Base-by-base conservation (phyloP, 495 filamentous ascomycete genomes). In the Xylaria longipes region DNA sequence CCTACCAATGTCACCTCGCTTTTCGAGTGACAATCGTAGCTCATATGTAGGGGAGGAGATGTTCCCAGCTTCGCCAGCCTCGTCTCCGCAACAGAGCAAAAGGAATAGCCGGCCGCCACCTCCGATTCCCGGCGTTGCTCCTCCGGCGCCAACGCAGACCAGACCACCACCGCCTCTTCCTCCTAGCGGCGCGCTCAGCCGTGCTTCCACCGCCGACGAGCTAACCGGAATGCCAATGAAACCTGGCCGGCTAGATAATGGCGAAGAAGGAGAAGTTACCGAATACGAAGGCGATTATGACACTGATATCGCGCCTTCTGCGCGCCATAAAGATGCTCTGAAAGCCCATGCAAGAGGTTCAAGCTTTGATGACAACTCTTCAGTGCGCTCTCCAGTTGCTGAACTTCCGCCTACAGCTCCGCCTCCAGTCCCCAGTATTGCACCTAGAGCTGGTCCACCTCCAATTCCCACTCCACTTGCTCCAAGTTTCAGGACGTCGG, bases 271-370 rank as follows among this genome's bases (percentile, higher is more conserved):
- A 74, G 94, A 96, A 77, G 84, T 93, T 45, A 97, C 93, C 2
- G 96, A 98, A 80, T 98, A 98, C 78, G 96, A 99, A 79, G 96
- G 95, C 25, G 96, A 98, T 77, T 98, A 99, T 79, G 96, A 98
- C 74, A 99, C 96, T 48, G 96, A 98, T 79, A 98, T 99, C 74
- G 95, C 92, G 1, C 92, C 97, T 56, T 91, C 93, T 37, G 94
- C 89, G 12, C 91, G 92, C 50, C 92, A 96, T 78, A 96, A 97
- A 81, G 96, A 97, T 83, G 95, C 96, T 5, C 79, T 98, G 68
- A 97, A 94, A 75, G 79, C 93, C 25, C 94, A 97, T 81, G 90
- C 88, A 39, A 88, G 90, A 56, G 93, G 94, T 48, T 89, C 91
- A 29, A 95, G 92, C 80, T 79, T 91, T 72, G 88, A 90, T 39